A percentile compares a stretch with the other conserved stretches of the same genome.
Conservation (phyloP, 257 asterid genomes). For the Capsicum chinense region DNA sequence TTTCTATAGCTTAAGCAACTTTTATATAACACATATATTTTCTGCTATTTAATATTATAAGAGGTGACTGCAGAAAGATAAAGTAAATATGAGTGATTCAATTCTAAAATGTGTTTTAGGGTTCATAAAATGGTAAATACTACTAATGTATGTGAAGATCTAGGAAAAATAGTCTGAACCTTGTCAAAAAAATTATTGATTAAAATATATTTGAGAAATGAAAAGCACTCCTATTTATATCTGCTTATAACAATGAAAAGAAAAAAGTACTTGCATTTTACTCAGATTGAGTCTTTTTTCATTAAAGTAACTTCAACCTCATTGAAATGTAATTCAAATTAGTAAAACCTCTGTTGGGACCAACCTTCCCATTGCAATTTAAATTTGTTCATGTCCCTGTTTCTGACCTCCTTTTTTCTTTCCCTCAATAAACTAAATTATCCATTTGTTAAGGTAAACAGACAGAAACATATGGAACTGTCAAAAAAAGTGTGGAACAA, state of each 20-base stretch:
- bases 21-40: background rate
- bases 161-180: background rate
- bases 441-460: slow-evolving; percentile 14
- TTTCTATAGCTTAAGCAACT: background rate
- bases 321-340: slow-evolving; percentile 24
- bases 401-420: slow-evolving; percentile 21
- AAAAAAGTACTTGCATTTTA: background rate
- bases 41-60: background rate
- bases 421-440: background rate
- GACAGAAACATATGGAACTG: slow-evolving; percentile 26
- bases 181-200: background rate
- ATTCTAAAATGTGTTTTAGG: background rate
- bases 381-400: background rate
- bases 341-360: background rate
- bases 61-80: slow-evolving; percentile 17
- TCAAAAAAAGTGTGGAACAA: background rate
- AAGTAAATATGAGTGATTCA: background rate
- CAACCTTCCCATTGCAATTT: slow-evolving; percentile 15
- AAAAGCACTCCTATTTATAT: background rate
- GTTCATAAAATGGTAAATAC: slow-evolving; percentile 5
- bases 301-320: background rate
- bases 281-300: background rate
- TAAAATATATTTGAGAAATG: background rate
- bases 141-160: background rate
- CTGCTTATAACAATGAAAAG: background rate